Evolutionary conservation across 176 grass and related monocot species (phyloP).

Genomic region (Panicum miliaceum): DNA sequence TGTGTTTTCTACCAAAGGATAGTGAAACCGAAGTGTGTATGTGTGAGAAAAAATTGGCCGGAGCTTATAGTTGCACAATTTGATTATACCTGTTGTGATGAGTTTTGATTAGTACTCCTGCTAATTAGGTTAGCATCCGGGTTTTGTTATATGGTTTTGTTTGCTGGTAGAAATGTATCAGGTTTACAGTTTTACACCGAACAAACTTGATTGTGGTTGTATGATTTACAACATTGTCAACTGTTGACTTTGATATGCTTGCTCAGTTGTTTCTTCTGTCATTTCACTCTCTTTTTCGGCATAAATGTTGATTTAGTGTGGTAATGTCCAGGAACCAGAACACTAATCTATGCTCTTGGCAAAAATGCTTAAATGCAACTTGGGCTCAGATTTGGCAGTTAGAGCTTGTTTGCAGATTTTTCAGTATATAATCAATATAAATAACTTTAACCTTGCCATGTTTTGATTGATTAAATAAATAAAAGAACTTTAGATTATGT

Average conservation of each 20-base stretch:
- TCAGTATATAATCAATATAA: neutral
- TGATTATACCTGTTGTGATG: neutral
- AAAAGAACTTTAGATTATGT: conserved; percentile 9
- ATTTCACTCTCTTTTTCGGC: neutral
- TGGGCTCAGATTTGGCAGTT: conserved; percentile 7
- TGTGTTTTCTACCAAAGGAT: neutral
- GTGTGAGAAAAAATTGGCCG: neutral
- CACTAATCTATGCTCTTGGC: neutral
- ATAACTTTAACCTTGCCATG: neutral
- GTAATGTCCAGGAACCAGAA: neutral
- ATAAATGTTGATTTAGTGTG: conserved; percentile 10
- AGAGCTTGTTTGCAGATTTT: neutral
- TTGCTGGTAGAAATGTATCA: neutral
- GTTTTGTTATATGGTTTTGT: neutral
- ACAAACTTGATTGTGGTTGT: neutral
- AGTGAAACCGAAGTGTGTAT: neutral
- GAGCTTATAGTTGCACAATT: neutral
- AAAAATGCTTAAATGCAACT: neutral
- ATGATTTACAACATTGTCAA: neutral
- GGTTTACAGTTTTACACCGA: conserved; percentile 21
- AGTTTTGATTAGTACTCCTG: neutral
- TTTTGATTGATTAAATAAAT: conserved; percentile 11
- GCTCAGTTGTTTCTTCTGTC: neutral
- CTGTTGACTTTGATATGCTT: conserved; percentile 10
- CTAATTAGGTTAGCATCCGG: neutral